Base-by-base conservation (phyloP, 1,284 basidiomycete species). In the Melampsora americana region DNA sequence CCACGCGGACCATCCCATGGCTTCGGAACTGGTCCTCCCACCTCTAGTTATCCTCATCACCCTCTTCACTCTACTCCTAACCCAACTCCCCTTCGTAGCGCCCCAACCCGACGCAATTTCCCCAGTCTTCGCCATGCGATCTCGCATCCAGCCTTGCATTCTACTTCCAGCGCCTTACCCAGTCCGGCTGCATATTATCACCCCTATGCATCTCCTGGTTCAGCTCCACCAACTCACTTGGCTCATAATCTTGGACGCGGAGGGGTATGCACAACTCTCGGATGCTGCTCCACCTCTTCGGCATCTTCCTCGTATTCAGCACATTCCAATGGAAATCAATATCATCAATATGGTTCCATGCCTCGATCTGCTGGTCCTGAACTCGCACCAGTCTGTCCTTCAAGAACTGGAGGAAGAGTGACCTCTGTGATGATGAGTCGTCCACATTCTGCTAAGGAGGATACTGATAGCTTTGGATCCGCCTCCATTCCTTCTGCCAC, bases 111-210 rank as follows among this genome's bases (percentile, higher is more conserved):
- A 20, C 20, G 72, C 14, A 67, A 61, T 14, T 66, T 74, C 42
- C 72, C 72, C 7, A 66, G 64, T 46, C 53, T 74, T 12, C 72
- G 72, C 2, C 72, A 74, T 59, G 65, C 72, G 26, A 50, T 74
- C 39, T 74, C 72, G 4, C 65, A 74, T 32, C 72, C 72, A 0
- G 70, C 70, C 48, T 65, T 72, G 39, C 46, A 66, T 50, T 72
- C 70, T 16, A 42, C 53, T 20, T 56, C 35, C 16, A 60, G 39
- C 39, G 18, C 46, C 23, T n/a, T 32, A 20, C 53, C 66, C 11
- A 68, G 42, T 32, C 68, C 68, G 32, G n/a, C 69, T 48, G 3
- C 35, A 14, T 44, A 28, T 20, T 62, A 50, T 64, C 59, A 48
- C 7, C 50, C 35, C 59, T 59, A 53, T 39, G 62, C 66, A 39